Base-by-base conservation (phyloP, 345 rosid species). In the Euphorbia lathyris region DNA sequence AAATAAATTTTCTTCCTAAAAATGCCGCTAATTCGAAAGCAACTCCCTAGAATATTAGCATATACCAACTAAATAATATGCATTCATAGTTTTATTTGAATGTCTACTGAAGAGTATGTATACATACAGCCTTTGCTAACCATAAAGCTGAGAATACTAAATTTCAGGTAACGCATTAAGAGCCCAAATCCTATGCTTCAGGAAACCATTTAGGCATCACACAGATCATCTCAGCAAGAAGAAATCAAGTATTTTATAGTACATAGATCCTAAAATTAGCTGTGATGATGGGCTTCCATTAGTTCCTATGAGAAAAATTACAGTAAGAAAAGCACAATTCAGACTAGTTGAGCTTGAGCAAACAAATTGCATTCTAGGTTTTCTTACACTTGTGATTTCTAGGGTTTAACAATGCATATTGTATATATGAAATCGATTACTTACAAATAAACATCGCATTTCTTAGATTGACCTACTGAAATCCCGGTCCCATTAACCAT, bases 401-500 rank as follows among this genome's bases (percentile, higher is more conserved):
- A 51, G 19, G 17, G 36, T 12, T 38, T 65, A 27, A 47, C 11
- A n/a, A 48, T 17, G 38, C 57, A 27, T 3, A 29, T 47, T 25
- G 7, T 5, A 65, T 6, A 5, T 40, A 2, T 42, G 29, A 23
- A 63, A 63, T 32, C 42, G 27, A 45, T 16, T 66, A 40, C 47
- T 63, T 36, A 65, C 45, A 58, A 16, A 29, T 61, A 27, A 69
- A 70, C 72, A 25, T 43, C 32, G 42, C 75, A 67, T 13, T 26
- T 50, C 38, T 8, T 19, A 20, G 71, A 60, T 52, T 20, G 63
- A 7, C 58, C 70, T 57, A 47, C 9, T 19, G 63, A 36, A 17
- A 16, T 26, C 23, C 73, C 73, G 1, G 63, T 61, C 22, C 75
- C 67, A 27, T 72, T 72, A 12, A 16, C 32, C n/a, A n/a, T 14